Base-by-base conservation (phyloP, 2,329 filamentous ascomycete species). In the Mycocentrospora acerina region DNA sequence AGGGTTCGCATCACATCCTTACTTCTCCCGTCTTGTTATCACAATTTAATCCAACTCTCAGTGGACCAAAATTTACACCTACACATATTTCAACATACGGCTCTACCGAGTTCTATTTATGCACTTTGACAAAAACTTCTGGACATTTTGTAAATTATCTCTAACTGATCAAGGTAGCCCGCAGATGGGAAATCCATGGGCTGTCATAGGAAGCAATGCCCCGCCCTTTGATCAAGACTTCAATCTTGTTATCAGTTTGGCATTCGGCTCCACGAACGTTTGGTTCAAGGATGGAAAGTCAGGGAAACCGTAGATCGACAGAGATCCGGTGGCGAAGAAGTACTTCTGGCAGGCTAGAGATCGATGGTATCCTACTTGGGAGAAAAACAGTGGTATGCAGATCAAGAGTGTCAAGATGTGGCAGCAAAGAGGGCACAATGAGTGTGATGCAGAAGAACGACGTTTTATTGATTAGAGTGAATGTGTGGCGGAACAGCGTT, bases 31-130 rank as follows among this genome's bases (percentile, higher is more conserved):
- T 5, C 15, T 8, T 11, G 6, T 14, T 4, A 34, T 35, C 18
- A 5, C 10, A 26, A 30, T 15, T 31, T 8, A 16, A 11, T 25
- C 36, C 51, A 36, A 55, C 22, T n/a, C 17, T 30, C 24, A 66
- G 68, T 94, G 88, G 88, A 89, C 82, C 35, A 79, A 91, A 55
- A 91, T 90, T 67, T 93, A 94, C 66, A 72, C 93, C 43, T 94
- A 91, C 72, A 90, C 86, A 16, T 94, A 90, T 63, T 77, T 94
- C 71, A 85, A 93, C 74, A 85, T 80, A 30, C 83, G 86, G 10
- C 79, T 94, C 14, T 74, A 90, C 18, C 87, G 91, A 64, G 86
- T 91, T 35, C 76, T 89, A 46, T 94, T 90, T 72, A 83, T 80
- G 53, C 86, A 68, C 65, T 90, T 90, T 58, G 72, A 84, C 53